A percentile compares a stretch with the other conserved stretches of the same genome.
Evolutionary conservation across 2,329 filamentous ascomycete species (phyloP).

Genomic region (Xylariaceae sp.): DNA sequence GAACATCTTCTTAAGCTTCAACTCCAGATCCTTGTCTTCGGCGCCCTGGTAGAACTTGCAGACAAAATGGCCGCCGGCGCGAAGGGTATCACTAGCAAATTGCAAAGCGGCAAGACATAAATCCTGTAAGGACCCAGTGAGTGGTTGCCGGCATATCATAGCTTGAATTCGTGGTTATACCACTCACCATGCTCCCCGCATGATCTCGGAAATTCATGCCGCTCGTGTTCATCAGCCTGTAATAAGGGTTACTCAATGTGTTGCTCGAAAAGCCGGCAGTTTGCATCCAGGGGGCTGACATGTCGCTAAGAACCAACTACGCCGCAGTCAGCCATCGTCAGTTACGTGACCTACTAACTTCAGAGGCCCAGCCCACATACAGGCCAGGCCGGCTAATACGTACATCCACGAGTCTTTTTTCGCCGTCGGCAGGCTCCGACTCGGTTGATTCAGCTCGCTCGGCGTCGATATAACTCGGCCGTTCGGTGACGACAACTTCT

Average conservation of each 20-base stretch:
- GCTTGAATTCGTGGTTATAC: not conserved
- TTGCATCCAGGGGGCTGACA: constrained; percentile 95
- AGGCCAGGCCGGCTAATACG: constrained; percentile 30
- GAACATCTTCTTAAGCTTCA: constrained; percentile 75
- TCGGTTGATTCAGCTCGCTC: constrained; percentile 53
- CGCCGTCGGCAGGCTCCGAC: constrained; percentile 39
- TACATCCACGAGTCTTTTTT: constrained; percentile 72
- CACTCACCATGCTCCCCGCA: constrained; percentile 85
- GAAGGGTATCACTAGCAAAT: constrained; percentile 85
- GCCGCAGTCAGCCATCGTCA: constrained; percentile 12
- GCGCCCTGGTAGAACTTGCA: constrained; percentile 96
- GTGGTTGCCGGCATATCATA: not conserved
- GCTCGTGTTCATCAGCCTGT: constrained; percentile 99
- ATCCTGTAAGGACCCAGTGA: constrained; percentile 60
- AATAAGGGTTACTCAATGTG: constrained; percentile 93
- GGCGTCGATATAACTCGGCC: constrained; percentile 66
- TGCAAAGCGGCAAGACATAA: constrained; percentile 82
- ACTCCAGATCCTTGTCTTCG: constrained; percentile 82
- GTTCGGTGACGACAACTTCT: constrained; percentile 40
- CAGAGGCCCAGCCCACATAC: not conserved
- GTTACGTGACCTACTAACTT: not conserved
- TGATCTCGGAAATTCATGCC: constrained; percentile 87
- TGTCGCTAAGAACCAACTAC: constrained; percentile 91
- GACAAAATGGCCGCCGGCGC: constrained; percentile 82
- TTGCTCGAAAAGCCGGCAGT: constrained; percentile 77